Evolutionary conservation across 2,329 filamentous ascomycete genomes (phyloP), one percentile per base, ranked within the genome.

Genomic region (Venturia oleaginea): DNA sequence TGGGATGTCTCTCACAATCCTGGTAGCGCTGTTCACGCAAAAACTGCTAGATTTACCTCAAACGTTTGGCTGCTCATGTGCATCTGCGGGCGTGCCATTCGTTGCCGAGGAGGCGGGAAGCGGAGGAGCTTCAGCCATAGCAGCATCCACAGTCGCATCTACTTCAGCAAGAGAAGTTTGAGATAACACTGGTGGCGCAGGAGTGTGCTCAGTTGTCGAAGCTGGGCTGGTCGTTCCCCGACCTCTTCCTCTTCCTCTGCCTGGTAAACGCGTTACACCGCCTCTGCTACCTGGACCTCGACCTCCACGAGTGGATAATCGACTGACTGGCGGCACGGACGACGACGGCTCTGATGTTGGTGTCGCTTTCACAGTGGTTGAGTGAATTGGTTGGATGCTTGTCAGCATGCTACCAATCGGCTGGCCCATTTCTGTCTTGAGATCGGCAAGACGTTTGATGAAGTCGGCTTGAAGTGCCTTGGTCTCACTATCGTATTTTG

Each of bases 401-500:
- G 27, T n/a, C 30, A 57, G 30, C 51, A 57, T 57, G 30, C 51
- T 57, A 32, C 51, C 51, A 19, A 57, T 57, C 34, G 51, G 51
- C 51, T 57, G 27, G 15, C 51, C 51, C 51, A 57, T 57, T 34
- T n/a, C 30, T 57, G 27, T 34, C 51, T 57, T 57, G 27, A 57
- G 27, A 57, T 57, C 51, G 34, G 51, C 51, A 32, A 57, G 51
- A n/a, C 51, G 51, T 57, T 30, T 57, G 30, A 57, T 57, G 24
- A 57, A 57, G 51, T 57, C 51, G 3, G 51, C 51, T 17, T 57
- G 51, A 27, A 57, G 30, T n/a, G 51, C 51, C 34, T 34, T 57
- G 27, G 27, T 57, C n/a, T 72, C 61, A 15, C 8, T 38, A 24
- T 63, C 61, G 40, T 54, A 46, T 27, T 63, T 63, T 15, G 40